Evolutionary conservation across 495 filamentous ascomycete genomes (phyloP).

Genomic region (Aspergillus sclerotiicarbonarius): DNA sequence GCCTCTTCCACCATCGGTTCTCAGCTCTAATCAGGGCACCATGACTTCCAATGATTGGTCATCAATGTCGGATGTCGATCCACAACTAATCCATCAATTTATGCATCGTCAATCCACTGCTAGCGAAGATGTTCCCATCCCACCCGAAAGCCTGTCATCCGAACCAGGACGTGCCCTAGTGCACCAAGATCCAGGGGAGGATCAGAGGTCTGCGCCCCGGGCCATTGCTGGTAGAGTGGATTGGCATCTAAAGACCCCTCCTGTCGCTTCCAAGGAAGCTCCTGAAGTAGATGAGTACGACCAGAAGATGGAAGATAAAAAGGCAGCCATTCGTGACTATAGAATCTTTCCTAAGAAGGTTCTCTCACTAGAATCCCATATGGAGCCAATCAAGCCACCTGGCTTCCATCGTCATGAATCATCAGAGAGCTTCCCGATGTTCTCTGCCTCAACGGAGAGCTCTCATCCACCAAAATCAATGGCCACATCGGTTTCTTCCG

Average conservation of each 20-base stretch:
- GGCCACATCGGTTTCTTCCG: constrained; percentile 42
- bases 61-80: constrained; percentile 32
- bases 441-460: constrained; percentile 72
- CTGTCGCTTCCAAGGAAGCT: constrained; percentile 24
- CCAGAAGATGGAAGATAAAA: constrained; percentile 39
- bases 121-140: constrained; percentile 24
- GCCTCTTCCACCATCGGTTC: constrained; percentile 44
- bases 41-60: constrained; percentile 35
- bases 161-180: constrained; percentile 24
- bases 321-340: constrained; percentile 48
- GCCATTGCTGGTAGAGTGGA: constrained; percentile 44
- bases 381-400: constrained; percentile 33
- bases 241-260: constrained; percentile 34
- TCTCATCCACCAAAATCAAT: constrained; percentile 47
- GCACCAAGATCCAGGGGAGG: constrained; percentile 25
- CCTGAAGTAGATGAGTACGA: constrained; percentile 46
- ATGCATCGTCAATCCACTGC: constrained; percentile 28
- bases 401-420: constrained; percentile 65
- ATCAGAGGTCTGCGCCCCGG: constrained; percentile 46
- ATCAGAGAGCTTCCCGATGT: constrained; percentile 77
- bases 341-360: constrained; percentile 43
- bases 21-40: constrained; percentile 36
- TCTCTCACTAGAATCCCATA: constrained; percentile 40
- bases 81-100: constrained; percentile 21
- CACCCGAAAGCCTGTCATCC: constrained; percentile 18